A percentile compares a stretch with the other conserved stretches of the same genome.
phyloP scores from a whole-genome alignment of 140 eudicot genomes.

The Erigeron philadelphicus region DNA sequence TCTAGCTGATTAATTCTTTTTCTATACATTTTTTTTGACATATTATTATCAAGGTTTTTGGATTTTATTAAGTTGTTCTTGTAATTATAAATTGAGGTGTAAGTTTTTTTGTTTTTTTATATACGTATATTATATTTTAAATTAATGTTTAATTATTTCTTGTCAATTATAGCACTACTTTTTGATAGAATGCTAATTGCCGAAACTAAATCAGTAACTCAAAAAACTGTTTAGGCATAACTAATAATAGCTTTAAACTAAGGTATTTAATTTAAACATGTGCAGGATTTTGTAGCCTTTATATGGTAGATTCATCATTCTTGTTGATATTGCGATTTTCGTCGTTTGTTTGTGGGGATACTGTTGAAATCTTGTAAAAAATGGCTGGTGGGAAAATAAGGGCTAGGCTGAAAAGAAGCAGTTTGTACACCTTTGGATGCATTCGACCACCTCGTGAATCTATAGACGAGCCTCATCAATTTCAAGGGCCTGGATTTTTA shows the following conservation, averaged over 20 bases:
- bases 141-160: neutral
- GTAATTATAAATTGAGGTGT: too few relatives aligned
- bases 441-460: conserved; percentile 36
- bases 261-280: neutral
- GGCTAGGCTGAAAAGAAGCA: conserved; percentile 65
- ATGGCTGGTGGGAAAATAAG: conserved; percentile 76
- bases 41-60: conserved; percentile 1
- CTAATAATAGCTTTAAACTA: too few relatives aligned
- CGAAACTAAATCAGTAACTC: too few relatives aligned
- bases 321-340: neutral
- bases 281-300: conserved; percentile 28
- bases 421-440: conserved; percentile 74
- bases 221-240: too few relatives aligned
- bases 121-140: neutral
- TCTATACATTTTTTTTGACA: neutral
- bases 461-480: conserved; percentile 49
- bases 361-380: conserved; percentile 8
- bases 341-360: conserved; percentile 18
- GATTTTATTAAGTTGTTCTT: conserved; percentile 8
- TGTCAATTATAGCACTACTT: neutral
- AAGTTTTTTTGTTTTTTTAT: neutral
- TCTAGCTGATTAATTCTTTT: conserved; percentile 20
- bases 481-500: conserved; percentile 70
- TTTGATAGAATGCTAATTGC: conserved; percentile 15
- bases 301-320: conserved; percentile 3